Evolutionary conservation across 1,284 basidiomycete genomes (phyloP).

Genomic region (Ustilago lituana): DNA sequence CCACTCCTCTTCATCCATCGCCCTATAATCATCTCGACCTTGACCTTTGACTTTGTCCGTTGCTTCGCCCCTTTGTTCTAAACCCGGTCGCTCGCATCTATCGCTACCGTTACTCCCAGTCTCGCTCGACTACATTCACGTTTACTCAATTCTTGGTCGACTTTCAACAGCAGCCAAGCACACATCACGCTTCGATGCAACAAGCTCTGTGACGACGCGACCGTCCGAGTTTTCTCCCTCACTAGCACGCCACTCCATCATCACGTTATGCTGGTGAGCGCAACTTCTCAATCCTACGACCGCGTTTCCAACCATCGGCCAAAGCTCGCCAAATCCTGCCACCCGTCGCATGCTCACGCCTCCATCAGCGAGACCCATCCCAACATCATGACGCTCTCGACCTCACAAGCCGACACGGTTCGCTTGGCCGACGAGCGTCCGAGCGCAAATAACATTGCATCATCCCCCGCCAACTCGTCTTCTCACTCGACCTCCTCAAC

Average conservation of each 20-base stretch:
- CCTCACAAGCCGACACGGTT: conserved; percentile 22
- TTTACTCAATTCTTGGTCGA: too few relatives aligned
- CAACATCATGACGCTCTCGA: conserved; percentile 34
- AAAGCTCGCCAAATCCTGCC: conserved; percentile 4
- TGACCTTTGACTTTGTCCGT: too few relatives aligned
- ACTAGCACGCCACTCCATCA: neutral
- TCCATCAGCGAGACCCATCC: conserved; percentile 2
- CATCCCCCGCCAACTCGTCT: conserved; percentile 1
- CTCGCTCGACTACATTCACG: too few relatives aligned
- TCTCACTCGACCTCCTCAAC: conserved; percentile 11
- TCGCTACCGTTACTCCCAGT: neutral
- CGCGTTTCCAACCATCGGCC: conserved; percentile 21
- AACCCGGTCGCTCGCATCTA: too few relatives aligned
- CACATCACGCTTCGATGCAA: conserved; percentile 23
- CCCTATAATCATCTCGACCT: neutral
- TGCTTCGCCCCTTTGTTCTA: too few relatives aligned
- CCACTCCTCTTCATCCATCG: neutral
- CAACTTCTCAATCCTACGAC: conserved; percentile 20
- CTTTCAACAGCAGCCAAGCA: neutral
- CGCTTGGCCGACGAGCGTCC: conserved; percentile 20
- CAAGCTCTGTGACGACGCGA: conserved; percentile 24
- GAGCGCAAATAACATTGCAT: conserved; percentile 4
- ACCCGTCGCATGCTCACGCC: conserved; percentile 5
- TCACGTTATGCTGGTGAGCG: conserved; percentile 42
- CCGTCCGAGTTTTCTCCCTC: conserved; percentile 13